Base-by-base conservation (phyloP, 768 basidiomycete species). In the Austroboletus festivus region DNA sequence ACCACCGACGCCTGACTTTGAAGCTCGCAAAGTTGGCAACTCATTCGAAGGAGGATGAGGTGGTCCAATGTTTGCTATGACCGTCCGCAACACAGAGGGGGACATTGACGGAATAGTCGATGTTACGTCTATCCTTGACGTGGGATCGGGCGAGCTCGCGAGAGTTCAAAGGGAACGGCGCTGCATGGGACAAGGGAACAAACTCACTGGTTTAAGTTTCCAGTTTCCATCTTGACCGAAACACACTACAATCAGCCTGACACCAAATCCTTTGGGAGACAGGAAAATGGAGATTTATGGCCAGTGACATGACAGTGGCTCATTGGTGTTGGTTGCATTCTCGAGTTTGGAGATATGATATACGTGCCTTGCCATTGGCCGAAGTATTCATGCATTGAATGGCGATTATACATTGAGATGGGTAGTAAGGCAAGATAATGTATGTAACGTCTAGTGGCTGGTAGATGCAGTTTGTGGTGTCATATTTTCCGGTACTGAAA, bases 401-500 rank as follows among this genome's bases (percentile, higher is more conserved):
- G 65, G 57, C 56, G 60, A 67, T 62, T 68, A 68, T 67, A 67
- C 64, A 68, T 52, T 67, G 67, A 62, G 51, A 56, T 58, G 65
- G 67, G 65, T 67, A 68, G 50, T 54, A 59, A 56, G 47, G 50
- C 52, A 59, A 50, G 46, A 49, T 65, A 62, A 58, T 30, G 46
- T 63, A 67, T 54, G 49, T 63, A 71, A 67, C 56, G 65, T 82
- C 78, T 81, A 81, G 65, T 78, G 71, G 68, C 73, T 68, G 50
- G 70, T 68, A 46, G 73, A 56, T 44, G 76, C 65, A 34, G 57
- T 71, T 15, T 77, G 80, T 52, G 80, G 71, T 39, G 79, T 67
- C 74, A 81, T 79, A 30, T 70, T 71, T 54, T 79, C 75, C 26
- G 82, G 81, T 67, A 82, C 78, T 81, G 38, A 44, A 37, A 22